Percentiles rank a stretch among this genome's conserved stretches.
Evolutionary conservation across 164 flowering plant genomes (phyloP).

Genomic region (Hamamelis virginiana): DNA sequence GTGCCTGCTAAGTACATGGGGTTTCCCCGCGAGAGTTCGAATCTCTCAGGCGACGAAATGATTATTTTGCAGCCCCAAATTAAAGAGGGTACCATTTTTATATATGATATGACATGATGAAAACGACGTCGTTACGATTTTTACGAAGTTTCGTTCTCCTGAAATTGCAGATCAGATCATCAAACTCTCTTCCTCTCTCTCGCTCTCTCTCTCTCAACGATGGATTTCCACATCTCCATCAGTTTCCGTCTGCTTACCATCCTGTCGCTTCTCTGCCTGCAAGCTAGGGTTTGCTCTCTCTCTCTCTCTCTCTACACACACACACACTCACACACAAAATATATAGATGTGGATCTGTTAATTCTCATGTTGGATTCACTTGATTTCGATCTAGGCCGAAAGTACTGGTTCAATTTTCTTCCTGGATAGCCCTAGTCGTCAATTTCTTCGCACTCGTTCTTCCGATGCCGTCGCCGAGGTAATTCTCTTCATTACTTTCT

Average conservation of each 20-base stretch:
- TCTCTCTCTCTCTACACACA: not conserved
- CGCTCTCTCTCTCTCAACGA: slow-evolving; percentile 11
- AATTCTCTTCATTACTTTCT: not conserved
- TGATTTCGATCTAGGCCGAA: slow-evolving; percentile 35
- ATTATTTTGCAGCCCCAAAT: too few relatives aligned
- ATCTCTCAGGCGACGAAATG: slow-evolving; percentile 91
- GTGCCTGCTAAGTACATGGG: slow-evolving; percentile 99
- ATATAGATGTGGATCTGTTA: slow-evolving; percentile 14
- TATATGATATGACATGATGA: too few relatives aligned
- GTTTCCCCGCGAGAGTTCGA: slow-evolving; percentile 94
- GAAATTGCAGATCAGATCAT: slow-evolving; percentile 13
- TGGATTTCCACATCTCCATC: slow-evolving; percentile 21
- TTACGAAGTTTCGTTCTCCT: not conserved
- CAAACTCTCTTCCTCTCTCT: slow-evolving; percentile 4
- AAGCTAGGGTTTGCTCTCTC: slow-evolving; percentile 28
- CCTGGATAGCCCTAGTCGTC: slow-evolving; percentile 36
- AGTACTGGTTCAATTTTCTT: slow-evolving; percentile 40
- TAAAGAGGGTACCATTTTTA: too few relatives aligned
- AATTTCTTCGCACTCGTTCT: slow-evolving; percentile 35
- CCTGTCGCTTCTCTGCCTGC: slow-evolving; percentile 25
- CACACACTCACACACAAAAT: not conserved
- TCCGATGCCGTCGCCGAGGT: slow-evolving; percentile 34
- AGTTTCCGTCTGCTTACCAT: slow-evolving; percentile 21
- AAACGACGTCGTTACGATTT: not conserved
- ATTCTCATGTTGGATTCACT: slow-evolving; percentile 6